Percentiles rank a stretch among this genome's conserved stretches.
Evolutionary conservation across 2,329 filamentous ascomycete genomes (phyloP).

Genomic region (Colletotrichum sp.): DNA sequence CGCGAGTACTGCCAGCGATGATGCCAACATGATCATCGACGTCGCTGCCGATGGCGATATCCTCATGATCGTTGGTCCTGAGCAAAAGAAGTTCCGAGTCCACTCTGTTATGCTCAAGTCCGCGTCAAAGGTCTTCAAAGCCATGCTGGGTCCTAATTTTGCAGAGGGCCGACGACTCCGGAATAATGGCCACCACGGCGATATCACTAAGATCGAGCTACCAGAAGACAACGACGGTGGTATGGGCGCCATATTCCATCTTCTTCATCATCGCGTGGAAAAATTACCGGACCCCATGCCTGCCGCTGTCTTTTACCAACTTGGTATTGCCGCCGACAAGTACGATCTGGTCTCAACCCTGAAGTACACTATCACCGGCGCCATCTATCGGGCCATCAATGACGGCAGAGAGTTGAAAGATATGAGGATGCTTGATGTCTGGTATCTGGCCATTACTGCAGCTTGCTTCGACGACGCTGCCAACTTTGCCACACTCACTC

Average conservation of each 20-base stretch:
- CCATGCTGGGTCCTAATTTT: neutral
- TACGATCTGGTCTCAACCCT: neutral
- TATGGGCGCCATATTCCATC: neutral
- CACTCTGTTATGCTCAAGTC: neutral
- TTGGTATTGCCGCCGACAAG: neutral
- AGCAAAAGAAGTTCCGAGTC: neutral
- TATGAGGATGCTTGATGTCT: neutral
- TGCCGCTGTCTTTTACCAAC: rapidly evolving
- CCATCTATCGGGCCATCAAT: neutral
- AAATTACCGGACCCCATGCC: rapidly evolving
- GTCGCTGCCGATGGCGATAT: neutral
- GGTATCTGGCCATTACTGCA: neutral
- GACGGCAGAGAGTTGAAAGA: neutral
- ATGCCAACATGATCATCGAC: neutral
- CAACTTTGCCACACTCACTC: neutral
- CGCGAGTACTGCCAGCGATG: neutral
- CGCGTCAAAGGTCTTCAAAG: neutral
- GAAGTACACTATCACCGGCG: neutral
- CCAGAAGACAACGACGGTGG: neutral
- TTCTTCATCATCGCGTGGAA: neutral
- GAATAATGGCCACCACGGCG: rapidly evolving
- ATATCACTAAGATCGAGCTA: neutral
- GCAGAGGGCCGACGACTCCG: neutral
- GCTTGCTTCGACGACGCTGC: neutral
- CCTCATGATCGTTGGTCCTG: neutral